Evolutionary conservation across 2,329 filamentous ascomycete species (phyloP).

Genomic region (Colletotrichum filicis): DNA sequence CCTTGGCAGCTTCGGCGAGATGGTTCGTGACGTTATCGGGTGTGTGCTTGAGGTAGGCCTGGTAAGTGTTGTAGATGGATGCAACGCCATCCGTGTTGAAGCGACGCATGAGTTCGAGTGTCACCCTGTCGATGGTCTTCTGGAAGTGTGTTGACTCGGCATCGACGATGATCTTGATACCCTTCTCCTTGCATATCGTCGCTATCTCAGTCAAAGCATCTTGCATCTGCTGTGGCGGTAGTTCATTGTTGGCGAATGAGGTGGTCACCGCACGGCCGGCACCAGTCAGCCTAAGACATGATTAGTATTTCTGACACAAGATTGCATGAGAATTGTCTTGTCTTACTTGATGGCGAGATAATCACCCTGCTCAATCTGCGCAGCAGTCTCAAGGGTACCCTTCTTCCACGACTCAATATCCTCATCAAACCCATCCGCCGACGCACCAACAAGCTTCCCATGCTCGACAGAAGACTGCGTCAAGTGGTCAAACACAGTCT

Average conservation of each 20-base stretch:
- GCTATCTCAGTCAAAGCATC: constrained; percentile 53
- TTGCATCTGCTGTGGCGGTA: constrained; percentile 53
- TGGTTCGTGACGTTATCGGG: constrained; percentile 54
- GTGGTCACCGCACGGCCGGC: constrained; percentile 52
- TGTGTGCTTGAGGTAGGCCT: constrained; percentile 64
- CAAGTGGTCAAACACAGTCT: constrained; percentile 53
- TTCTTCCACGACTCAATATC: constrained; percentile 51
- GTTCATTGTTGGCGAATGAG: constrained; percentile 47
- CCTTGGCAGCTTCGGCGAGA: constrained; percentile 54
- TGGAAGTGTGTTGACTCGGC: constrained; percentile 59
- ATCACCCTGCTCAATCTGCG: constrained; percentile 47
- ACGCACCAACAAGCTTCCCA: constrained; percentile 3
- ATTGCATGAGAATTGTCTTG: neutral
- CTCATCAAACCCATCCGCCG: constrained; percentile 31
- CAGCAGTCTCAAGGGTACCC: constrained; percentile 45
- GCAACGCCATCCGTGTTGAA: constrained; percentile 51
- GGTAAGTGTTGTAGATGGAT: constrained; percentile 63
- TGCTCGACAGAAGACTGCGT: constrained; percentile 37
- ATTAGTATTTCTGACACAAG: neutral
- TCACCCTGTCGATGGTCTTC: constrained; percentile 46
- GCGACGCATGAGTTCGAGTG: constrained; percentile 48
- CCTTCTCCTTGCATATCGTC: constrained; percentile 48
- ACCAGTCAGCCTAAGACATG: constrained; percentile 49
- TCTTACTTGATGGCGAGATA: constrained; percentile 52
- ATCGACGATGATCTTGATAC: constrained; percentile 56